phyloP scores from a whole-genome alignment of 495 filamentous ascomycete species.

The Lichina pygmaea region DNA sequence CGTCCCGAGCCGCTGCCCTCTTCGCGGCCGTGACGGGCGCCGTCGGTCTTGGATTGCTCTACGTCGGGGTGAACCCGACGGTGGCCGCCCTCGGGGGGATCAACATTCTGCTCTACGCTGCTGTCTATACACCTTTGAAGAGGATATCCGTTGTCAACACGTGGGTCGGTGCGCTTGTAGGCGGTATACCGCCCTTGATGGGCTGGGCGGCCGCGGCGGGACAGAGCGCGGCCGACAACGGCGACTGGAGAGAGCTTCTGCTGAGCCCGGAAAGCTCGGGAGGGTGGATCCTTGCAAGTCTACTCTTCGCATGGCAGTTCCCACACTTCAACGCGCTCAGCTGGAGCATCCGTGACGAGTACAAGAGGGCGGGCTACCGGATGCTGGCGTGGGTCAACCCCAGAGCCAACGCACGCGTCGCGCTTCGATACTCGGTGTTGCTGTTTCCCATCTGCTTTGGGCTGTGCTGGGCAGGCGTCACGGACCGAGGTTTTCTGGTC shows the following conservation, averaged over 20 bases:
- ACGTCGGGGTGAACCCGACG: conserved; percentile 81
- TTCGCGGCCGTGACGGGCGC: conserved; percentile 51
- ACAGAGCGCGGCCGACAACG: conserved; percentile 50
- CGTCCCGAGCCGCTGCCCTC: conserved; percentile 40
- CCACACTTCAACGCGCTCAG: conserved; percentile 89
- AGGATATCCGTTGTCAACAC: conserved; percentile 71
- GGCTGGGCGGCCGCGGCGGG: conserved; percentile 89
- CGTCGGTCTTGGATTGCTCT: conserved; percentile 40
- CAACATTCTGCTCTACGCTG: conserved; percentile 78
- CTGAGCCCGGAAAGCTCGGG: conserved; percentile 42
- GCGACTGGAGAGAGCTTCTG: conserved; percentile 54
- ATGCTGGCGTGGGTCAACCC: conserved; percentile 87
- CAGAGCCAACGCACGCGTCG: conserved; percentile 55
- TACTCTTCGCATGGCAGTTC: conserved; percentile 93
- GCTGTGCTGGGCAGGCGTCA: conserved; percentile 55
- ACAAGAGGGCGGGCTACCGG: conserved; percentile 59
- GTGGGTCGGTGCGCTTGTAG: conserved; percentile 82
- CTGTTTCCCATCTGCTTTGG: conserved; percentile 74
- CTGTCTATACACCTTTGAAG: conserved; percentile 80
- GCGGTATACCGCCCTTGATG: conserved; percentile 88
- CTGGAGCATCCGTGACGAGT: conserved; percentile 71
- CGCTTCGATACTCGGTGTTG: conserved; percentile 60
- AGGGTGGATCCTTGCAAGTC: conserved; percentile 64
- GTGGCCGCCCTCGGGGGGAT: conserved; percentile 57
- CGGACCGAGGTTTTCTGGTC: conserved; percentile 64